Base-by-base conservation (phyloP, 306 rosid species). In the Dryas drummondii region DNA sequence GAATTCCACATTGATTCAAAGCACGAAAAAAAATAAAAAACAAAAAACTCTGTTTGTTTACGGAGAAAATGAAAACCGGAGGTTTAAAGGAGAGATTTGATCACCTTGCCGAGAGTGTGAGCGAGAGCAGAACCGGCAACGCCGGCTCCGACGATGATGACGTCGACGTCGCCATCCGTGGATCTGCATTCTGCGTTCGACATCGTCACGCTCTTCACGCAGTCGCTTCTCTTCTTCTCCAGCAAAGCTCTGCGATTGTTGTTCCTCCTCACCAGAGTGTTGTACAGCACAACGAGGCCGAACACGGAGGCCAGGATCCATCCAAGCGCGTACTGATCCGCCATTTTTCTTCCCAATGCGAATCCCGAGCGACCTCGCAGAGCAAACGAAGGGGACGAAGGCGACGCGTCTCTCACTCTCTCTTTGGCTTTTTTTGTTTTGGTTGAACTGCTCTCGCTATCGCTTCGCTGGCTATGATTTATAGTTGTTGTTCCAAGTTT, bases 41-140 rank as follows among this genome's bases (percentile, higher is more conserved):
- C 12, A 56, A 41, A 41, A 10, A 22, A 22, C 22, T 19, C 16
- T 11, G 63, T 32, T 69, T 52, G 62, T 40, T 70, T 40, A 22
- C 40, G 1, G 73, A 56, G 72, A 71, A 13, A 47, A 9, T 14
- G 16, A 14, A 61, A 68, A 12, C 6, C 16, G 11, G 16, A 16
- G 9, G 55, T 15, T 56, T 40, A 9, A 56, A 59, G 12, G 3
- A 9, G 10, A 26, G 17, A 14, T 32, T 3, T 45, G 0, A 66
- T 44, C 70, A 93, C 98, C 96, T 89, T 90, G 78, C 88, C 97
- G 64, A 94, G 97, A 82, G 98, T 94, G 85, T 88, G 87, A 66
- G 98, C 97, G 37, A 94, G 93, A 79, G 97, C 98, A 13, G 96
- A 55, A 60, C 98, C 98, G 27, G 98, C 97, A 44, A 94, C 98